Percentiles rank a stretch among this genome's conserved stretches.
These are phyloP conservation scores for Aeschynomene evenia DNA, from an alignment of 306 rosid genomes.

Conservation along the genomic window DNA sequence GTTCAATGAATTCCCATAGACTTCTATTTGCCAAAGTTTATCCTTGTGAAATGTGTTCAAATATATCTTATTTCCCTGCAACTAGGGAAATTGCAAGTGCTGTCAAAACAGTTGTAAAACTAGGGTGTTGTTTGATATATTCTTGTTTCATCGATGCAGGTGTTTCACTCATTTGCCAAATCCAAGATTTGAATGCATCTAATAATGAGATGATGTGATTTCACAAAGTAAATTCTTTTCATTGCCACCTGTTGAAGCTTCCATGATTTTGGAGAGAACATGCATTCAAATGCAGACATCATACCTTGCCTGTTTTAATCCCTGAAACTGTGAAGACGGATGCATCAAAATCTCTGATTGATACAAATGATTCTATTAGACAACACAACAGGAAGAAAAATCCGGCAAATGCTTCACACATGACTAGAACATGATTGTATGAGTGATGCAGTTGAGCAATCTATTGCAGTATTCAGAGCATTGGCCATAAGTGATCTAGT, in stretches of 20 bases:
- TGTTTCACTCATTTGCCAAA: conserved; percentile 42
- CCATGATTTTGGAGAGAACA: conserved; percentile 37
- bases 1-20: neutral
- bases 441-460: conserved; percentile 66
- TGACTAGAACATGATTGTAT: conserved; percentile 48
- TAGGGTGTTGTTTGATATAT: conserved; percentile 16
- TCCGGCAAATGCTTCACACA: conserved; percentile 34
- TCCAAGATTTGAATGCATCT: conserved; percentile 49
- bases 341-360: conserved; percentile 31
- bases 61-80: conserved; percentile 8
- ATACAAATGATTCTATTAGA: conserved; percentile 34
- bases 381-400: conserved; percentile 39
- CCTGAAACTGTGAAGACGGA: conserved; percentile 36
- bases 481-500: conserved; percentile 69
- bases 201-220: conserved; percentile 32
- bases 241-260: conserved; percentile 38
- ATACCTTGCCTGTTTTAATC: conserved; percentile 25
- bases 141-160: conserved; percentile 45
- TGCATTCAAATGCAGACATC: conserved; percentile 13
- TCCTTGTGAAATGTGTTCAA: neutral
- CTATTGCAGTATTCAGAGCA: conserved; percentile 86
- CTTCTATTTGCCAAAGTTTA: neutral
- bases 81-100: neutral
- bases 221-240: conserved; percentile 33
- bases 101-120: neutral